Evolutionary conservation across 176 grass and related monocot species (phyloP).

Genomic region (Hyparrhenia diplandra): DNA sequence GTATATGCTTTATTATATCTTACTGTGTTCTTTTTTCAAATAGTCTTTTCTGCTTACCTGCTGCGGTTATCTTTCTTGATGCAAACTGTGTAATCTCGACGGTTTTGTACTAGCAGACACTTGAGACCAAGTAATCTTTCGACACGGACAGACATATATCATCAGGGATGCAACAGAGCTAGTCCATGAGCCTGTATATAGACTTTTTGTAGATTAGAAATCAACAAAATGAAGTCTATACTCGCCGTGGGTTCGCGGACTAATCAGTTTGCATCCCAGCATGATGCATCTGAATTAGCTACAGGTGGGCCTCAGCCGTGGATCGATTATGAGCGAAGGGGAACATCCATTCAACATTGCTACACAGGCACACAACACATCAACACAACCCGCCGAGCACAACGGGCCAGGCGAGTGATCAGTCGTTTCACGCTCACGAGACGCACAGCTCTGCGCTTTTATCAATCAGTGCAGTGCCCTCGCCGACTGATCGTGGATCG

Average conservation of each 20-base stretch:
- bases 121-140: background rate
- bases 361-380: slow-evolving; percentile 2
- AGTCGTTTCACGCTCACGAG: too few relatives aligned
- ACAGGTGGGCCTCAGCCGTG: background rate
- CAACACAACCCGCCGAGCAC: slow-evolving; percentile 13
- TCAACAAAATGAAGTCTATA: too few relatives aligned
- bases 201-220: too few relatives aligned
- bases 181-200: too few relatives aligned
- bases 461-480: background rate
- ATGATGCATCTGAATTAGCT: slow-evolving; percentile 3
- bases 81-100: background rate
- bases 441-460: slow-evolving; percentile 2
- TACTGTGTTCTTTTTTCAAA: background rate
- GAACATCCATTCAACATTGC: background rate
- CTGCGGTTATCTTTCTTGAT: background rate
- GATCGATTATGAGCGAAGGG: background rate
- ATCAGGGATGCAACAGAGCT: background rate
- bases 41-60: background rate
- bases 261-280: background rate
- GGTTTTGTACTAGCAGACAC: background rate
- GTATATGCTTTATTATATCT: background rate
- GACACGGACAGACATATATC: too few relatives aligned
- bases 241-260: too few relatives aligned
- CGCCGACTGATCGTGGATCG: too few relatives aligned
- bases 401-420: slow-evolving; percentile 22